Percentiles rank a stretch among this genome's conserved stretches.
These are phyloP conservation scores for Phoma sp. DNA, from an alignment of 2,329 filamentous ascomycete genomes.

Conservation along the genomic window DNA sequence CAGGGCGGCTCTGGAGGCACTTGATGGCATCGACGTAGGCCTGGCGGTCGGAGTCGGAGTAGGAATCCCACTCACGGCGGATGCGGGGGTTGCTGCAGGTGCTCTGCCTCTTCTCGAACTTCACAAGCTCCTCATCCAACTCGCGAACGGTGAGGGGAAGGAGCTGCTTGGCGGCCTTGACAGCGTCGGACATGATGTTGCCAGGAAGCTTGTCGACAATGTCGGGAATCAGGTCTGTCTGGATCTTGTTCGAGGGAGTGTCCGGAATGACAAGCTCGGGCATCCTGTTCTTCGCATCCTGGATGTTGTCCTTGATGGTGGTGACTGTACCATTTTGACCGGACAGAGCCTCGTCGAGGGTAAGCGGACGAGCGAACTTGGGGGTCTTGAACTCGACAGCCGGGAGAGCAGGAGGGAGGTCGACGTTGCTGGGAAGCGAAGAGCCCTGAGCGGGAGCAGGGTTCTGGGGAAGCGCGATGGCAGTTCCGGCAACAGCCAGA, in stretches of 20 bases:
- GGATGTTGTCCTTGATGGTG: conserved; percentile 21
- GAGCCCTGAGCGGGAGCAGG: conserved; percentile 15
- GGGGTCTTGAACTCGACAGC: conserved; percentile 17
- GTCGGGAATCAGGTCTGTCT: conserved; percentile 11
- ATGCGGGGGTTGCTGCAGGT: conserved; percentile 36
- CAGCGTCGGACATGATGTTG: conserved; percentile 4
- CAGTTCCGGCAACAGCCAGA: conserved; percentile 18
- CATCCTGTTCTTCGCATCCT: conserved; percentile 15
- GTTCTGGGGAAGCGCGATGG: conserved; percentile 17
- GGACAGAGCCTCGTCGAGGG: conserved; percentile 11
- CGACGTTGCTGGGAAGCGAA: conserved; percentile 5
- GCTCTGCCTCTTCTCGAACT: conserved; percentile 23
- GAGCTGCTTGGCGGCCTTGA: neutral
- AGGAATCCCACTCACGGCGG: conserved; percentile 42
- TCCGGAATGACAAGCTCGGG: conserved; percentile 11
- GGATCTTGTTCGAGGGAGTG: conserved; percentile 5
- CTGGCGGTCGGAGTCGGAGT: conserved; percentile 29
- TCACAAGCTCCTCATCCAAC: conserved; percentile 14
- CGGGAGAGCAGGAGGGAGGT: conserved; percentile 14
- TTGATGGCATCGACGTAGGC: conserved; percentile 37
- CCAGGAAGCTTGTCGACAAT: neutral
- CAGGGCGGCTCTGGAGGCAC: conserved; percentile 33
- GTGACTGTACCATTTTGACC: conserved; percentile 25
- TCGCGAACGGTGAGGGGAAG: conserved; percentile 10
- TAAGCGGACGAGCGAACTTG: conserved; percentile 22